Percentiles rank a stretch among this genome's conserved stretches.
Conservation (phyloP, 192 early-diverging fungal species). For the Polychytrium aggregatum region DNA sequence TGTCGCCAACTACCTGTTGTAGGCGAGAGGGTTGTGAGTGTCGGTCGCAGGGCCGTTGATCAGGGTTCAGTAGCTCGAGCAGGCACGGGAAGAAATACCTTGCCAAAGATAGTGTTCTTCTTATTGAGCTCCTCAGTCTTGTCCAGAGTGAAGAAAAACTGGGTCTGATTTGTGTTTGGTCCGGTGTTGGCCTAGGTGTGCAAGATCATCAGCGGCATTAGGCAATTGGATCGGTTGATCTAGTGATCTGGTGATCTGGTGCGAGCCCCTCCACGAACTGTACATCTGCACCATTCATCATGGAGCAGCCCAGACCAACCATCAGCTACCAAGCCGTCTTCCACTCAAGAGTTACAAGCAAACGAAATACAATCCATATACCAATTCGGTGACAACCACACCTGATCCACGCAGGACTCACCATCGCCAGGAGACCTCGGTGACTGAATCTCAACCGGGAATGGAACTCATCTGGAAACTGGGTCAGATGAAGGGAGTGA, state of each 20-base stretch:
- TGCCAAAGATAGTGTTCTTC: slow-evolving; percentile 90
- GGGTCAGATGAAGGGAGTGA: too few relatives aligned
- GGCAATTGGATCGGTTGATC: too few relatives aligned
- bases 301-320: not conserved
- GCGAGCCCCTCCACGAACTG: not conserved
- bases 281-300: too few relatives aligned
- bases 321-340: not conserved
- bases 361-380: too few relatives aligned
- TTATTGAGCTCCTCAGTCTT: slow-evolving; percentile 70
- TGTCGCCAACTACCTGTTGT: slow-evolving; percentile 69
- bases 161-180: slow-evolving; percentile 67
- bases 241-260: too few relatives aligned
- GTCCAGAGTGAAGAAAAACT: slow-evolving; percentile 93
- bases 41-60: too few relatives aligned
- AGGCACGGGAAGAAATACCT: too few relatives aligned
- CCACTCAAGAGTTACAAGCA: too few relatives aligned
- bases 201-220: too few relatives aligned
- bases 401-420: not conserved
- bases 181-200: slow-evolving; percentile 74
- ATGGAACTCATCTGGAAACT: slow-evolving; percentile 87
- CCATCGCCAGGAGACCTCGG: slow-evolving; percentile 77
- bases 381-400: too few relatives aligned
- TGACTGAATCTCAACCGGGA: slow-evolving; percentile 79
- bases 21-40: not conserved
- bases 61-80: too few relatives aligned